phyloP scores from a whole-genome alignment of 306 rosid species.

The Trifolium fragiferum region DNA sequence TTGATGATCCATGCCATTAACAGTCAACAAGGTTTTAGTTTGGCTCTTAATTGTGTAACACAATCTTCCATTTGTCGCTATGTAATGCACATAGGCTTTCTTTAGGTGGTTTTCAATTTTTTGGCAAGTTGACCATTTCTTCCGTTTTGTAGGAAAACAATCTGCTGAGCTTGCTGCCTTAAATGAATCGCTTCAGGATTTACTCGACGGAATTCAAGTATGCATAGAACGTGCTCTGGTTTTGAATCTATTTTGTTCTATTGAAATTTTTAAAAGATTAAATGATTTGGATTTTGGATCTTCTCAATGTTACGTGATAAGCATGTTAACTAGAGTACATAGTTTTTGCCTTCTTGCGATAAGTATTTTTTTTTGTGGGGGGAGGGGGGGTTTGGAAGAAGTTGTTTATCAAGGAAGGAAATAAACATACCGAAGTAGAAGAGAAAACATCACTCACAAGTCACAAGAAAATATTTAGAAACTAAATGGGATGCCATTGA shows the following conservation, averaged over 20 bases:
- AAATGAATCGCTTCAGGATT: slow-evolving; percentile 89
- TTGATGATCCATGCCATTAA: neutral
- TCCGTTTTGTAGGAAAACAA: slow-evolving; percentile 64
- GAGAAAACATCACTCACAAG: neutral
- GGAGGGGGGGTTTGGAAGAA: neutral
- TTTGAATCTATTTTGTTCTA: slow-evolving; percentile 33
- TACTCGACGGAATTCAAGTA: slow-evolving; percentile 98
- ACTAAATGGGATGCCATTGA: slow-evolving; percentile 1
- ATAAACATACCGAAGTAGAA: neutral
- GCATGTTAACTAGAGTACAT: slow-evolving; percentile 2
- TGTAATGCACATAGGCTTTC: neutral
- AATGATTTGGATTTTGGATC: slow-evolving; percentile 21
- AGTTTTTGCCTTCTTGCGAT: neutral
- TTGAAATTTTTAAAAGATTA: slow-evolving; percentile 38
- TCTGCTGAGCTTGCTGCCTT: slow-evolving; percentile 87
- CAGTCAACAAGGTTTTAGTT: slow-evolving; percentile 6
- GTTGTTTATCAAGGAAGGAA: slow-evolving; percentile 10
- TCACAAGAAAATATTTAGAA: slow-evolving; percentile 11
- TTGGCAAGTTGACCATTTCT: slow-evolving; percentile 28
- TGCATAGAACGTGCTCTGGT: slow-evolving; percentile 33
- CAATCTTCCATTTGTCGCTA: neutral
- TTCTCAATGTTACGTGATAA: slow-evolving; percentile 11
- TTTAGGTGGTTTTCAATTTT: neutral
- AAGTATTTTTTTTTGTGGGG: neutral
- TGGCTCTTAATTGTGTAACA: neutral